Evolutionary conservation across 176 grass and related monocot species (phyloP).

Genomic region (Phoenix roebelenii): DNA sequence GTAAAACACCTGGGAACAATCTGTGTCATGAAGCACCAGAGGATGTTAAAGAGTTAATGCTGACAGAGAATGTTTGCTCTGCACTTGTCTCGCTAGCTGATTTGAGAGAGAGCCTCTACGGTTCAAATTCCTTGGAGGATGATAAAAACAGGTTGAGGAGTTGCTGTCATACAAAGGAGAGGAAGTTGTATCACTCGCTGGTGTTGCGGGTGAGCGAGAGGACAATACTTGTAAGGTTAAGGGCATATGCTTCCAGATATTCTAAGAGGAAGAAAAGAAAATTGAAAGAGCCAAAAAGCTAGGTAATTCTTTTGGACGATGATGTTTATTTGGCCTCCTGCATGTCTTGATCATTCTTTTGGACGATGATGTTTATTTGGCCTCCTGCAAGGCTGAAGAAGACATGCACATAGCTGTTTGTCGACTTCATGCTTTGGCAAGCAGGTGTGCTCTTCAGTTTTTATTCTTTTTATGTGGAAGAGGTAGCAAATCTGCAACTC

Average conservation of each 20-base stretch:
- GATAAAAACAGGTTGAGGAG: conserved; percentile 27
- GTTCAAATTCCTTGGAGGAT: conserved; percentile 35
- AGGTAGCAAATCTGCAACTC: too few relatives aligned
- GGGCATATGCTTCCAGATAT: conserved; percentile 32
- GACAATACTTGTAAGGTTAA: conserved; percentile 54
- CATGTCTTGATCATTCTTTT: too few relatives aligned
- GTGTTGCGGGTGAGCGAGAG: conserved; percentile 61
- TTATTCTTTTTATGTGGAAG: too few relatives aligned
- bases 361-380: too few relatives aligned
- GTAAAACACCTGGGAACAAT: conserved; percentile 10
- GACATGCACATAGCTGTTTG: too few relatives aligned
- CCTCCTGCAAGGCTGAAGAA: too few relatives aligned
- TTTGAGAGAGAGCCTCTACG: conserved; percentile 61
- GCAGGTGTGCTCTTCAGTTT: too few relatives aligned
- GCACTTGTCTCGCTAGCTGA: conserved; percentile 58
- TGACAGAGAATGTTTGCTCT: conserved; percentile 37
- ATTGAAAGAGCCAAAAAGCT: conserved; percentile 12
- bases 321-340: too few relatives aligned
- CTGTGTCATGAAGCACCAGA: conserved; percentile 17
- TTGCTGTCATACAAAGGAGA: conserved; percentile 37
- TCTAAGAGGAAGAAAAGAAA: conserved; percentile 61
- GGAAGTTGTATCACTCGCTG: conserved; percentile 63
- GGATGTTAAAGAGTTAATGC: conserved; percentile 54
- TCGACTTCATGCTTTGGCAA: too few relatives aligned
- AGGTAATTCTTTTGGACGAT: too few relatives aligned